Percentiles rank a stretch among this genome's conserved stretches.
These are phyloP conservation scores for Calonectria leucothoes DNA, from an alignment of 2,329 filamentous ascomycete species.

Conservation along the genomic window DNA sequence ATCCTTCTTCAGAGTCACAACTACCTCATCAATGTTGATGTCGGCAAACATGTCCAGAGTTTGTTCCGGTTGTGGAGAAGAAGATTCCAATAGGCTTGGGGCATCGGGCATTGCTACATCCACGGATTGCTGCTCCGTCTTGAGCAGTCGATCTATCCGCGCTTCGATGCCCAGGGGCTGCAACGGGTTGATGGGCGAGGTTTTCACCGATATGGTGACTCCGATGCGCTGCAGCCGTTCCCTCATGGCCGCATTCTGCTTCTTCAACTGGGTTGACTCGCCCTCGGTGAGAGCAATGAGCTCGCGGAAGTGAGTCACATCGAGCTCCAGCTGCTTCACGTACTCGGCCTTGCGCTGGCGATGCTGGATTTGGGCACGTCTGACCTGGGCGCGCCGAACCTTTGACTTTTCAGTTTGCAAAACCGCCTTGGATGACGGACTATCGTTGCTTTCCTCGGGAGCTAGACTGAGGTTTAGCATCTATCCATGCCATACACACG, in stretches of 20 bases:
- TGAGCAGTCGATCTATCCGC: constrained; percentile 36
- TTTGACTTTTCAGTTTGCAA: constrained; percentile 54
- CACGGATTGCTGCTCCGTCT: background rate
- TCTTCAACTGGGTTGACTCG: constrained; percentile 50
- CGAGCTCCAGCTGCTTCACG: constrained; percentile 64
- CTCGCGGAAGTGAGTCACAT: constrained; percentile 60
- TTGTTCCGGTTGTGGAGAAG: background rate
- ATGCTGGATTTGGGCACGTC: constrained; percentile 65
- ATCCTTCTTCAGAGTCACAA: constrained; percentile 56
- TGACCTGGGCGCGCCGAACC: constrained; percentile 62
- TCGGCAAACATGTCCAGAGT: constrained; percentile 46
- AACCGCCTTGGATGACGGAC: constrained; percentile 29
- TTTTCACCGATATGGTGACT: constrained; percentile 25
- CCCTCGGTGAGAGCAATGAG: constrained; percentile 56
- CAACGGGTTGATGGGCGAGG: background rate
- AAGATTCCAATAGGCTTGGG: background rate
- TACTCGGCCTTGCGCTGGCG: constrained; percentile 68
- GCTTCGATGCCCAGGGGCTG: constrained; percentile 17
- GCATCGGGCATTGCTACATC: constrained; percentile 5
- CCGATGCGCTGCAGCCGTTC: constrained; percentile 45
- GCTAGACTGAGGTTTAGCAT: constrained; percentile 17
- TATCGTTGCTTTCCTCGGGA: constrained; percentile 26
- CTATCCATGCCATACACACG: background rate
- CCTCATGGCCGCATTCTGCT: constrained; percentile 58
- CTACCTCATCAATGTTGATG: constrained; percentile 52